Evolutionary conservation across 116 monocot species (phyloP), one percentile per base, ranked within the genome.

Genomic region (Cymodocea nodosa): DNA sequence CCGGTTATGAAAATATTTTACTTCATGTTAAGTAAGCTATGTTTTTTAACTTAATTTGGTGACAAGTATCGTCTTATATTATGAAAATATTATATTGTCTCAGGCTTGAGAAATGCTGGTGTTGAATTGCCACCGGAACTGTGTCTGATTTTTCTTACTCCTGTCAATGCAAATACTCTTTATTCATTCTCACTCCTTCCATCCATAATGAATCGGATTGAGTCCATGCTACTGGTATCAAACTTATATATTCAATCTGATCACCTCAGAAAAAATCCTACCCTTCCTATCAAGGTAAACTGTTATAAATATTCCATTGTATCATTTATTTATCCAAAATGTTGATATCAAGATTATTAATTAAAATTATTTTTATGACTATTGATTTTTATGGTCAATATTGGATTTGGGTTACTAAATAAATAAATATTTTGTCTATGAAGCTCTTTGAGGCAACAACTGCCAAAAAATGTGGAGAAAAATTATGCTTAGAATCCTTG

Each of bases 81-180:
- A n/a, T n/a, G n/a, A n/a, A n/a, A n/a, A n/a, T n/a, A n/a, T n/a
- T 37, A 37, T 34, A 35, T 36, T 37, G 10, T 14, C 22, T 57
- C 37, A 56, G 68, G 16, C 1, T 48, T 18, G 0, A 40, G 23
- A 14, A 57, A 18, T 20, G 25, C n/a, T 35, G 16, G 4, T 71
- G 82, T 89, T 37, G 84, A 84, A 57, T 79, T 89, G 73, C 89
- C 89, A 51, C 84, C 89, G 15, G 89, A 89, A 74, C 77, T 89
- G 49, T 89, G 89, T 68, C 39, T 77, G 34, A 58, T 89, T n/a
- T 58, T 89, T 19, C 50, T 84, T 66, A 71, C 73, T 20, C 82
- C 79, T 14, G 39, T 89, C 2, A 70, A 71, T 13, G 14, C 55
- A 6, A 54, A 39, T 66, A 80, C 58, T 37, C 22, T 89, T 9